Evolutionary conservation across 2,329 filamentous ascomycete species (phyloP).

Genomic region (Pseudocercospora vitis): DNA sequence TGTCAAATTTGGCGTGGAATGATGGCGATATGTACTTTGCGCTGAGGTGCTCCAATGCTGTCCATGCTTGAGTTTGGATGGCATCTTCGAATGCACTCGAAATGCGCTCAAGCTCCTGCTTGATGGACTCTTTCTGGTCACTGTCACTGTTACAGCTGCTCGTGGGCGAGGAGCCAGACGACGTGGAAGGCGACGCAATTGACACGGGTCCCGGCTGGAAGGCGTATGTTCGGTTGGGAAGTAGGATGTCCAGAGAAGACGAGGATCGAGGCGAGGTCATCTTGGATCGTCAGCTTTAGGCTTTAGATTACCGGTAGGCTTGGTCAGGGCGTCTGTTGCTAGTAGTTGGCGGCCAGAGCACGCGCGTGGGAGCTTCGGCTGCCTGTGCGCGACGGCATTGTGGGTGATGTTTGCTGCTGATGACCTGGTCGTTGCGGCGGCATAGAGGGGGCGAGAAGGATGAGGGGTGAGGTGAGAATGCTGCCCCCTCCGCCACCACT

Average conservation of each 20-base stretch:
- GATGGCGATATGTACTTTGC: conserved; percentile 5
- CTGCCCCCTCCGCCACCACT: neutral
- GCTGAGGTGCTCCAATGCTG: neutral
- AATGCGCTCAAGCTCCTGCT: conserved; percentile 4
- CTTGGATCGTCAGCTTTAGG: conserved; percentile 1
- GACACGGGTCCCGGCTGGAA: neutral
- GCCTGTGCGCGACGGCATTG: neutral
- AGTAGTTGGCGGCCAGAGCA: neutral
- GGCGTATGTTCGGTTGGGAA: neutral
- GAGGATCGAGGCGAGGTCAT: conserved; percentile 4
- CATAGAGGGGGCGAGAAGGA: neutral
- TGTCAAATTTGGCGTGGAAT: conserved; percentile 2
- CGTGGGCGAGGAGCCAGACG: neutral
- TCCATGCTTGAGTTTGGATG: neutral
- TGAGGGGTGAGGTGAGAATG: neutral
- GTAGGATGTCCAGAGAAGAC: conserved; percentile 1
- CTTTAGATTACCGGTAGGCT: neutral
- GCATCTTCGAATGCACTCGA: conserved; percentile 6
- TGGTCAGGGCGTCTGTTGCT: neutral
- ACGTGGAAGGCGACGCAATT: neutral
- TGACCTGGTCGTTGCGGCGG: neutral
- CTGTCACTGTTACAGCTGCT: neutral
- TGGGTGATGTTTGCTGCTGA: neutral
- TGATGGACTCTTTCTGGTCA: conserved; percentile 1
- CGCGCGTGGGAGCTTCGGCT: neutral